Evolutionary conservation across 2,329 filamentous ascomycete genomes (phyloP), one percentile per base, ranked within the genome.

Genomic region (Coleophoma cylindrospora): DNA sequence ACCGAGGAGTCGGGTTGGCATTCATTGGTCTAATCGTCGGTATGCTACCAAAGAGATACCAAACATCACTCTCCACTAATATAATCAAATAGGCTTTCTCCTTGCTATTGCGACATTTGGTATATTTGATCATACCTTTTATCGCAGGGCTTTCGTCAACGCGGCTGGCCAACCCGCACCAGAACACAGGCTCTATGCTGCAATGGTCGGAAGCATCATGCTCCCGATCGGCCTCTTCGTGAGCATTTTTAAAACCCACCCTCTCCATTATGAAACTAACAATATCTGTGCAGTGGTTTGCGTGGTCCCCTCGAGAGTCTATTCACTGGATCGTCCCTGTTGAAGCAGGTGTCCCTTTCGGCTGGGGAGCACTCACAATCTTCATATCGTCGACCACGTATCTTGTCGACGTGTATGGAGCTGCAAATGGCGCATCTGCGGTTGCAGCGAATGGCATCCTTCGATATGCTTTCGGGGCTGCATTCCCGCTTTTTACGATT

Each of bases 281-380:
- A 8, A 38, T 38, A 38, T 38, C 15, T 38, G 15, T 17, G 14
- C 36, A 38, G 36, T 81, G 80, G 78, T 81, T 81, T 55, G 79
- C 73, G 1, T 84, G 81, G 81, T 74, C 75, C 1, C 74, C 76
- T 0, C 63, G 69, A 4, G 50, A 55, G 1, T 68, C 67, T 7
- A 60, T 76, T 1, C 70, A 72, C 3, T 83, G 79, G 76, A 74
- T 71, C 0, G 72, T 72, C 19, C 73, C 77, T 0, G 70, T 74
- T 0, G 62, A 76, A 0, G 74, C 77, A 4, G 76, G 80, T 8
- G 66, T 81, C 3, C 69, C 75, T 0, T 84, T 84, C 57, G 77
- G 77, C 0, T 81, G 76, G 72, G 81, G 80, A 1, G 83, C 83
- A 56, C 63, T 84, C 1, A 79, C 74, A 52, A 68, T 85, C 2